Base-by-base conservation (phyloP, 257 asterid species). In the Solanum stenotomum region DNA sequence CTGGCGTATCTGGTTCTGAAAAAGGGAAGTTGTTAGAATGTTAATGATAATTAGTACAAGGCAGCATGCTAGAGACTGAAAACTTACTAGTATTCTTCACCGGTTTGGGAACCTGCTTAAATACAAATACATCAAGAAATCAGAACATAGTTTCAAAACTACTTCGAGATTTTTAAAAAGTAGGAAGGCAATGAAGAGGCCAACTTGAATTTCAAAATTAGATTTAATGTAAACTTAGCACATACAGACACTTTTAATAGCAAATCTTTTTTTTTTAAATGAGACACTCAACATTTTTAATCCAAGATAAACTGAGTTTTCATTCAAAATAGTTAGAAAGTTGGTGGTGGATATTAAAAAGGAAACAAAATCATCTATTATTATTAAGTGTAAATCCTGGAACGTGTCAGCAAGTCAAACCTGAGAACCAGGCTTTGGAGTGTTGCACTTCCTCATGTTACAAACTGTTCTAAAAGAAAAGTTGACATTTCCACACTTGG, bases 381-480 rank as follows among this genome's bases (percentile, higher is more conserved):
- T 72, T 40, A 46, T 71, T 65, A 31, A 67, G 84, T 46, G 78
- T 44, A 63, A 75, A 78, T 49, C 59, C 65, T 44, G 68, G 87
- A 70, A 88, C 72, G 27, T 29, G 44, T 29, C 85, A 82, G 85
- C 68, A 49, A 82, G 44, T 52, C 92, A 88, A 91, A 94, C 99
- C 96, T 94, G 99, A 76, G 96, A 87, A 87, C 95, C 98, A 88
- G 99, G 98, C 92, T 96, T 96, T 35, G 99, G 96, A 10, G 99
- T 96, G 89, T 94, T 92, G 94, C 99, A 96, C 88, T 93, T 96
- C 93, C 99, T 95, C 99, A 96, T 96, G 94, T 96, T 96, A 91
- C 98, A 96, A 76, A 94, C 95, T 11, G 93, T 92, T 91, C 99
- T 94, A 84, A 96, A 96, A 44, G 99, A 95, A 87, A 95, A 96